Conservation (phyloP, 345 rosid species). For the Arabis alpina region DNA sequence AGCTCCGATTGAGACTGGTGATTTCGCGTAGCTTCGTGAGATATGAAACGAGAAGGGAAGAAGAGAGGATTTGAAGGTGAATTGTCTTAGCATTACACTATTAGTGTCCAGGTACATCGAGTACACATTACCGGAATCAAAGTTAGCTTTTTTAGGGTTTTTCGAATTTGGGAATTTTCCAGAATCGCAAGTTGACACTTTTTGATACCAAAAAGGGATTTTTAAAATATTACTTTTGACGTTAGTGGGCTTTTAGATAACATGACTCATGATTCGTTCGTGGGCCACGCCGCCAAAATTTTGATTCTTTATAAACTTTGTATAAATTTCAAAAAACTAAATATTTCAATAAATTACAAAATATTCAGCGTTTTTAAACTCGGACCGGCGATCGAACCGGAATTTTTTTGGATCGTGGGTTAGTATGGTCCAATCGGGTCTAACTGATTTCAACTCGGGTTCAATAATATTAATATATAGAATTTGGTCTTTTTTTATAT, state of each 20-base stretch:
- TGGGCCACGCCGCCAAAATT: slow-evolving; percentile 32
- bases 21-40: not conserved
- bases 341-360: no score
- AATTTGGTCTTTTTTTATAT: no score
- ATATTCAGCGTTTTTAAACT: no score
- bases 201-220: not conserved
- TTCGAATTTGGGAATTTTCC: slow-evolving; percentile 15
- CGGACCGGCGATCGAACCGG: no score
- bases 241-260: slow-evolving; percentile 25
- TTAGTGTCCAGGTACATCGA: slow-evolving; percentile 56
- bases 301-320: no score
- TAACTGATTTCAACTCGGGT: no score
- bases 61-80: slow-evolving; percentile 37
- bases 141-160: slow-evolving; percentile 29
- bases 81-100: slow-evolving; percentile 35
- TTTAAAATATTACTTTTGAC: not conserved
- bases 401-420: no score
- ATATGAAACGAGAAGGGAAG: slow-evolving; percentile 17
- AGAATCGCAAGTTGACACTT: slow-evolving; percentile 5
- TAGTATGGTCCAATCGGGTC: no score
- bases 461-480: no score
- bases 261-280: slow-evolving; percentile 14
- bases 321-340: no score
- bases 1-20: slow-evolving; percentile 42
- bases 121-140: slow-evolving; percentile 24